Conservation (phyloP, 75 land plant species). For the Pinus tabuliformis region DNA sequence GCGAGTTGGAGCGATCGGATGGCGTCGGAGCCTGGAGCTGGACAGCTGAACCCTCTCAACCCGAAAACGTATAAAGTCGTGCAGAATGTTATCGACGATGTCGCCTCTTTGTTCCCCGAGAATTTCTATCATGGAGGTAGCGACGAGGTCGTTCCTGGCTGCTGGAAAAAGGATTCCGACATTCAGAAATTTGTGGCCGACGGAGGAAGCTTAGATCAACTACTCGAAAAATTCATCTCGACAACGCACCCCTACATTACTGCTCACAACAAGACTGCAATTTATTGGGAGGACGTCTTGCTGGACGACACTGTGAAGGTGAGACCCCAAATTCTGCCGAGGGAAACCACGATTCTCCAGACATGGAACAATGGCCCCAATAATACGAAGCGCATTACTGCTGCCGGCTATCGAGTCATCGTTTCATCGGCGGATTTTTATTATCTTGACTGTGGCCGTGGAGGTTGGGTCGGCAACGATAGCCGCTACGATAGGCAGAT, state of each 20-base stretch:
- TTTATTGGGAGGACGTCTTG: constrained; percentile 94
- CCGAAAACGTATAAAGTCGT: constrained; percentile 72
- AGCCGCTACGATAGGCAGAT: constrained; percentile 18
- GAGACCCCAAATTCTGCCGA: constrained; percentile 42
- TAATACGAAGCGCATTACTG: constrained; percentile 68
- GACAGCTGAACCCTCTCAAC: constrained; percentile 88
- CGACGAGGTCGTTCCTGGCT: constrained; percentile 73
- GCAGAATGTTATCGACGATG: constrained; percentile 58
- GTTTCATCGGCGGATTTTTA: constrained; percentile 84
- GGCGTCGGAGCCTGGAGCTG: constrained; percentile 89
- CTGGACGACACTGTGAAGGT: constrained; percentile 51
- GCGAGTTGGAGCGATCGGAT: constrained; percentile 32
- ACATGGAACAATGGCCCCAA: constrained; percentile 84
- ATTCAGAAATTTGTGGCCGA: constrained; percentile 37
- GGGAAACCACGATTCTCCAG: constrained; percentile 67
- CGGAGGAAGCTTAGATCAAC: constrained; percentile 47
- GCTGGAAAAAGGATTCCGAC: constrained; percentile 69
- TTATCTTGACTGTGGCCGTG: constrained; percentile 92
- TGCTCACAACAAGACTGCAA: constrained; percentile 44
- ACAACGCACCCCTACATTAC: constrained; percentile 54
- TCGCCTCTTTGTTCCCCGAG: constrained; percentile 70
- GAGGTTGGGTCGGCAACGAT: constrained; percentile 60
- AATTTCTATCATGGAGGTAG: constrained; percentile 71
- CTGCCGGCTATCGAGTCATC: constrained; percentile 73
- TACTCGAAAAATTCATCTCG: constrained; percentile 61